A percentile compares a stretch with the other conserved stretches of the same genome.
Evolutionary conservation across 495 filamentous ascomycete genomes (phyloP).

Genomic region (Diplogelasinospora grovesii): DNA sequence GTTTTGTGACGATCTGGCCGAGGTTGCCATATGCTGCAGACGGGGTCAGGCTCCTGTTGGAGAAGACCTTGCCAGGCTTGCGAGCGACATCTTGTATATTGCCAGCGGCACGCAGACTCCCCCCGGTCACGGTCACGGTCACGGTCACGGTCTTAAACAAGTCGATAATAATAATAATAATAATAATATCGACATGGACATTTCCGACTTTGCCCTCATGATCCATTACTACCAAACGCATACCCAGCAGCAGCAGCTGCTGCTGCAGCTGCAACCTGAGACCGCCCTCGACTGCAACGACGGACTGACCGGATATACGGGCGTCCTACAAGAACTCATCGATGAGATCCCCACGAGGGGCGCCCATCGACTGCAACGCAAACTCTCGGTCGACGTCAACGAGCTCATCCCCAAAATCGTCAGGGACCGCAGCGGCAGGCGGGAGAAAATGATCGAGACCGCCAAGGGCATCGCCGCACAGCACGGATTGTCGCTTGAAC

Average conservation of each 20-base stretch:
- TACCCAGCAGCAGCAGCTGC: background rate
- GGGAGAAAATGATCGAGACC: too few species aligned
- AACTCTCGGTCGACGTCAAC: constrained; percentile 13
- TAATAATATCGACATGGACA: too few species aligned
- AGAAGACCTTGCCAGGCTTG: constrained; percentile 1
- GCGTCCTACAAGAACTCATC: constrained; percentile 12
- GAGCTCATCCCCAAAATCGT: constrained; percentile 8
- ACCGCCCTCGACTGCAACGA: too few species aligned
- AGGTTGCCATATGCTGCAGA: constrained; percentile 3
- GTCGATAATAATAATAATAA: too few species aligned
- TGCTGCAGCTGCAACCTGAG: background rate
- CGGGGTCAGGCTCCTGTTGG: background rate
- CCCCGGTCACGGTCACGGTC: too few species aligned
- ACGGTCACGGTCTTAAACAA: too few species aligned
- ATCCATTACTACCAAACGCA: constrained; percentile 6
- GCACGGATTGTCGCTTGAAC: too few species aligned
- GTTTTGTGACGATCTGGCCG: constrained; percentile 1
- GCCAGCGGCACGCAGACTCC: background rate
- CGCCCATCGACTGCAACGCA: constrained; percentile 7
- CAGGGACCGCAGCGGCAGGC: too few species aligned
- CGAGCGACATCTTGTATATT: background rate
- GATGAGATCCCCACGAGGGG: constrained; percentile 8
- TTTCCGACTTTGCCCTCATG: constrained; percentile 3
- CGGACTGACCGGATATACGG: constrained; percentile 6
- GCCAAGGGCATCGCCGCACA: too few species aligned